Evolutionary conservation across 2,329 filamentous ascomycete genomes (phyloP), one percentile per base, ranked within the genome.

Genomic region (Coniochaeta sp.): DNA sequence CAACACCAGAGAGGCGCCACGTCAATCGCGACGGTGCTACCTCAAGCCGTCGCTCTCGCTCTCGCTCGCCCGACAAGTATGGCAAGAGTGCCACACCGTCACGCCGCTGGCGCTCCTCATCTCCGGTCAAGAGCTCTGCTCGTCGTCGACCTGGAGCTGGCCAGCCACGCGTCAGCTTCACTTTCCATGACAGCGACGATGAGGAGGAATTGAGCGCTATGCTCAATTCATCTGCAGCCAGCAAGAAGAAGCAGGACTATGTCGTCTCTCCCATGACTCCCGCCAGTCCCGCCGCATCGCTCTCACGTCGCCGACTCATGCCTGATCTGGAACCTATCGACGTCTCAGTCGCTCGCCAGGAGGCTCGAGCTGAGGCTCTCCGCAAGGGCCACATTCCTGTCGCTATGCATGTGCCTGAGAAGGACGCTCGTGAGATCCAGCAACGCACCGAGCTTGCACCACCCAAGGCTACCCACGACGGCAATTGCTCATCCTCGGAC

Each of bases 401-500:
- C 18, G 51, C 55, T 6, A 54, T 57, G 24, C 50, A 52, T 18
- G 52, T 53, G 33, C 48, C 46, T 8, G 53, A 58, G 48, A 33
- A 42, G 8, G n/a, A 35, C 3, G 20, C 18, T 24, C 20, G 4
- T 4, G 20, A 42, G 20, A 12, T 24, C 8, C 18, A 42, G 38
- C 38, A 42, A 14, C 20, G 38, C 18, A 35, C n/a, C 32, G 32
- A 35, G 3, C 32, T 4, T 9, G 20, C n/a, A 16, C n/a, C n/a
- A n/a, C n/a, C 24, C 8, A 45, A 45, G 40, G 16, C 18, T 27
- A 45, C 12, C 38, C 18, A 51, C 53, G 27, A 42, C 54, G 20
- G 45, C 46, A 54, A 62, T 18, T 57, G 61, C 14, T 53, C 61
- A 5, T 63, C 65, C 7, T 68, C 66, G 10, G 49, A 60, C 28